Conservation (phyloP, 768 basidiomycete genomes). For the Paxillus involutus region DNA sequence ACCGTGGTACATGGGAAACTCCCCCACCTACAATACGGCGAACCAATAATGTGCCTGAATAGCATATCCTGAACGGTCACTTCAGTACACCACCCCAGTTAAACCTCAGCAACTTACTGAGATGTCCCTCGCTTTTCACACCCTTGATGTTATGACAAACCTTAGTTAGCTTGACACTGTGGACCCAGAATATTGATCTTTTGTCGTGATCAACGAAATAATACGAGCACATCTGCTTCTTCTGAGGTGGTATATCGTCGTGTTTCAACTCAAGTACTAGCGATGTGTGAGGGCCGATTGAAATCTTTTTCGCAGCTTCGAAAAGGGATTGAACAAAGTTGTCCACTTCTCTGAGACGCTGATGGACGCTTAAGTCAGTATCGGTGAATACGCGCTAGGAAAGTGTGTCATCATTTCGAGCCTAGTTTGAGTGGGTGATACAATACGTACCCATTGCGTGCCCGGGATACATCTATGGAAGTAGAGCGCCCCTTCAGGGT, state of each 20-base stretch:
- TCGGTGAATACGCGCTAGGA: constrained; percentile 43
- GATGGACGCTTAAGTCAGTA: neutral
- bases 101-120: neutral
- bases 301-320: neutral
- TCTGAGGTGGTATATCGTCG: neutral
- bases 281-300: neutral
- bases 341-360: neutral
- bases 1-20: neutral
- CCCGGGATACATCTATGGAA: constrained; percentile 36
- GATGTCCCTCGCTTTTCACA: constrained; percentile 10
- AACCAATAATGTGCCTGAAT: constrained; percentile 25
- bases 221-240: constrained; percentile 26
- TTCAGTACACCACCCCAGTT: neutral
- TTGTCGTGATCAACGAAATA: constrained; percentile 46
- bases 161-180: constrained; percentile 31
- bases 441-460: constrained; percentile 34
- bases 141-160: constrained; percentile 31
- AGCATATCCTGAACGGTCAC: constrained; percentile 11
- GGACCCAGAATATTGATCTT: constrained; percentile 45
- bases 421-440: too few relatives aligned
- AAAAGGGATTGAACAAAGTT: neutral
- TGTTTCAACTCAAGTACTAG: neutral
- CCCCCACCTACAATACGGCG: neutral
- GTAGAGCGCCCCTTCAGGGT: constrained; percentile 58
- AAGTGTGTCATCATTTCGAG: neutral